phyloP scores from a whole-genome alignment of 2,329 filamentous ascomycete species.

The Trichoderma harzianum region DNA sequence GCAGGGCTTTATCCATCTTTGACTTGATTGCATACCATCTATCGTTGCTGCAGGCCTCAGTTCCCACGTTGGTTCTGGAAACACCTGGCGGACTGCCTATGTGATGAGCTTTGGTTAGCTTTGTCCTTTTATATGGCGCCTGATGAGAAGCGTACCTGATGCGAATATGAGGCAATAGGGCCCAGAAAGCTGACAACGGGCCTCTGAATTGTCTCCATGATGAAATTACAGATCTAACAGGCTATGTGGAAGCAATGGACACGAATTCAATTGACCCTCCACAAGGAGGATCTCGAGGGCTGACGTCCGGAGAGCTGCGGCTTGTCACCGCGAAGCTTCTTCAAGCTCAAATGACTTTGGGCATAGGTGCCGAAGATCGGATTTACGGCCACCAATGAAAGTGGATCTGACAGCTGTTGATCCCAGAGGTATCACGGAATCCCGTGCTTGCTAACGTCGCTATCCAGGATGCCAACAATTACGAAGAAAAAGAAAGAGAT shows the following conservation, averaged over 20 bases:
- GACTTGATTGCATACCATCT: constrained; percentile 34
- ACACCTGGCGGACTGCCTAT: constrained; percentile 47
- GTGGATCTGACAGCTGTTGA: not conserved
- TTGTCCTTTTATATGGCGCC: not conserved
- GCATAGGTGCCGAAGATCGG: constrained; percentile 9
- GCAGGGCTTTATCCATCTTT: not conserved
- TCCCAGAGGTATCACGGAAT: not conserved
- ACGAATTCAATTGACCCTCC: not conserved
- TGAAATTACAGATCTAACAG: not conserved
- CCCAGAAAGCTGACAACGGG: constrained; percentile 49
- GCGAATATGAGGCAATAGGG: constrained; percentile 48
- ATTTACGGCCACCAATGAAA: not conserved
- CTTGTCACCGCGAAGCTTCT: not conserved
- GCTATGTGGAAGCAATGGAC: not conserved
- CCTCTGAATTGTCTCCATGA: constrained; percentile 32
- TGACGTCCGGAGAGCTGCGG: not conserved
- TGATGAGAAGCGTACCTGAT: constrained; percentile 40
- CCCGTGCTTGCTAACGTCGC: not conserved
- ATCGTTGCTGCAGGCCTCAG: constrained; percentile 52
- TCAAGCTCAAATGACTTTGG: not conserved
- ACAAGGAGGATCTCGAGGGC: not conserved
- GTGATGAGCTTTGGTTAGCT: not conserved
- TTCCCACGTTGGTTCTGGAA: constrained; percentile 46
- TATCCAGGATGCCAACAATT: not conserved
- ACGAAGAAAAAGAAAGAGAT: not conserved